Percentiles rank a stretch among this genome's conserved stretches.
These are phyloP conservation scores for Gossypioides kirkii DNA, from an alignment of 345 rosid species.

Conservation along the genomic window DNA sequence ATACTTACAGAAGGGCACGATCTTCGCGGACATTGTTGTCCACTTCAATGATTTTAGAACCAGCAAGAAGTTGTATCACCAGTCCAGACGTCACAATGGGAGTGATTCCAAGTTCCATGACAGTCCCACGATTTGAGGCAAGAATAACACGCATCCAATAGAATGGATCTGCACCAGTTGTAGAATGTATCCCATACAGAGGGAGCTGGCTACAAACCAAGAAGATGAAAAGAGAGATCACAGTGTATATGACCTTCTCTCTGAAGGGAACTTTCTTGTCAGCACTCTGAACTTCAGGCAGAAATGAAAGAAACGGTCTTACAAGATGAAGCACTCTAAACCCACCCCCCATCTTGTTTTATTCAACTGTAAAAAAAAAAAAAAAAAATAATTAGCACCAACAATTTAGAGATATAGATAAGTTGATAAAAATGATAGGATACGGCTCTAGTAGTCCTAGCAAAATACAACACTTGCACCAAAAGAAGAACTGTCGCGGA, in stretches of 20 bases:
- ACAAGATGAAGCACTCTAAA: conserved; percentile 43
- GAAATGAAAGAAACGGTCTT: conserved; percentile 31
- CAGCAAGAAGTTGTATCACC: conserved; percentile 68
- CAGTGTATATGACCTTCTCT: conserved; percentile 53
- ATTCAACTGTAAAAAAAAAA: not conserved
- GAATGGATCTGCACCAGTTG: conserved; percentile 70
- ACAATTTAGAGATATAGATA: not conserved
- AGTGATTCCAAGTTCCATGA: conserved; percentile 74
- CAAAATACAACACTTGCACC: not conserved
- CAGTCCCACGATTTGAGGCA: conserved; percentile 72
- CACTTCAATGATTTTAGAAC: conserved; percentile 68
- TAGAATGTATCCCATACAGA: conserved; percentile 67
- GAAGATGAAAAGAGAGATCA: conserved; percentile 57
- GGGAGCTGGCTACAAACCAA: conserved; percentile 75
- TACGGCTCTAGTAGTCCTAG: not conserved
- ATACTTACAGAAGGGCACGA: conserved; percentile 58
- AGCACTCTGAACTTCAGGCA: conserved; percentile 38
- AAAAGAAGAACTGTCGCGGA: not conserved
- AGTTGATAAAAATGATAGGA: not conserved
- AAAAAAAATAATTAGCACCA: not conserved
- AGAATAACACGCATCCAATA: conserved; percentile 82
- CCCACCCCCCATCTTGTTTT: conserved; percentile 56
- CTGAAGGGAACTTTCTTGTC: conserved; percentile 34
- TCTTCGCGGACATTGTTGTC: conserved; percentile 71
- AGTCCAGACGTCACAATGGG: conserved; percentile 69